Conservation (phyloP, 2,329 filamentous ascomycete species). For the Penicillium freii region DNA sequence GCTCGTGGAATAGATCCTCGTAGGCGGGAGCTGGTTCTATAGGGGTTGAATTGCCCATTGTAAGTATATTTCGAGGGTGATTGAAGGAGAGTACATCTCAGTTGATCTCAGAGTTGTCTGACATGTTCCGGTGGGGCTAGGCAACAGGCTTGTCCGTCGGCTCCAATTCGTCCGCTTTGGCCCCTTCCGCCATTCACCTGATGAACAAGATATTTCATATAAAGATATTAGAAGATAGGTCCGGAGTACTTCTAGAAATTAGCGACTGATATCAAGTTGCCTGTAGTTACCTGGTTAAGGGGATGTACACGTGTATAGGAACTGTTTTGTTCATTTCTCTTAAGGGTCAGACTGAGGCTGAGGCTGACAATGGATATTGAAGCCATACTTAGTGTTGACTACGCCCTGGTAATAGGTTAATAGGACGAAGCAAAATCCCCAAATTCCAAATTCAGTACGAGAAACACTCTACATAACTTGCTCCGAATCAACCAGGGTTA, state of each 20-base stretch:
- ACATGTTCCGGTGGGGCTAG: not conserved
- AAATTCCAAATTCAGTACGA: not conserved
- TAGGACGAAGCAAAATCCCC: not conserved
- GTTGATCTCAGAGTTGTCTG: not conserved
- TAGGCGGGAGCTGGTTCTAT: constrained; percentile 14
- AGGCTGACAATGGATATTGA: not conserved
- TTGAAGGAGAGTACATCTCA: not conserved
- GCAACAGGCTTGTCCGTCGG: not conserved
- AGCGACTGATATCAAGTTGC: no score
- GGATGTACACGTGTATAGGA: no score
- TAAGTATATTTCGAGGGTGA: not conserved
- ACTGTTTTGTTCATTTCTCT: no score
- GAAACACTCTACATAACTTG: not conserved
- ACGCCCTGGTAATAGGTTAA: not conserved
- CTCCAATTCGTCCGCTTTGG: not conserved
- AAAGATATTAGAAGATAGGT: no score
- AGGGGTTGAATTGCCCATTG: constrained; percentile 1
- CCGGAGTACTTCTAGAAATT: no score
- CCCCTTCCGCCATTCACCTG: not conserved
- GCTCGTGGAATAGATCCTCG: constrained; percentile 15
- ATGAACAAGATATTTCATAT: no score
- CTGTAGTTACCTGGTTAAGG: no score
- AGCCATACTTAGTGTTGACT: not conserved
- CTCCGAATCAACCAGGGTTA: not conserved
- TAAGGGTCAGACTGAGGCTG: not conserved